These are phyloP conservation scores for Pseudocohnilembus persalinus DNA, from an alignment of 169 alveolate species.

Conservation along the genomic window DNA sequence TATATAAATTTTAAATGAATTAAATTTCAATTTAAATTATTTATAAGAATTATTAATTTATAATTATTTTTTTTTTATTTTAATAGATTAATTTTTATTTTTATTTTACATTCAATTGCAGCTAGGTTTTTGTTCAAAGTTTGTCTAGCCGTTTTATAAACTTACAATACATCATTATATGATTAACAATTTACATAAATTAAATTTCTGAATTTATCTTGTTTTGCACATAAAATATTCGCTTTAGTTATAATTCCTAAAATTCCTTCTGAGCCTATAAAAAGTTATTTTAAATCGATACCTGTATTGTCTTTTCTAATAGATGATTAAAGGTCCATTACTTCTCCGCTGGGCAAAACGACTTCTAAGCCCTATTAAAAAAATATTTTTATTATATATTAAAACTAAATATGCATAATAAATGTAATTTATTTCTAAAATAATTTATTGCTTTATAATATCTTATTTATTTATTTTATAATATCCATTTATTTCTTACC, in stretches of 20 bases:
- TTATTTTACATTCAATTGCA: constrained; percentile 9
- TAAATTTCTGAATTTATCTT: constrained; percentile 40
- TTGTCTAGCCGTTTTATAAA: constrained; percentile 36
- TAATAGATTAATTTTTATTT: background rate
- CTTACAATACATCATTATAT: constrained; percentile 48
- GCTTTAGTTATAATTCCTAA: constrained; percentile 83
- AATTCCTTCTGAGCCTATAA: constrained; percentile 88
- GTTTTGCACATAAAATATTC: constrained; percentile 61
- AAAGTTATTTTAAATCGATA: constrained; percentile 75
- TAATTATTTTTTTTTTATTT: too few relatives aligned
- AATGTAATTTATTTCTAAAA: too few relatives aligned
- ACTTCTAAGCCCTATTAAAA: constrained; percentile 68
- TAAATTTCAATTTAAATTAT: too few relatives aligned
- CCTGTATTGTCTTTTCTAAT: constrained; percentile 83
- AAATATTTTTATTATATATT: too few relatives aligned
- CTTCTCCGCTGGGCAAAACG: constrained; percentile 72
- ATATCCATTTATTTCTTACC: background rate
- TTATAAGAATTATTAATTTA: too few relatives aligned
- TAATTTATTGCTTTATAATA: too few relatives aligned
- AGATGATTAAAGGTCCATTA: constrained; percentile 51
- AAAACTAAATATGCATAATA: too few relatives aligned
- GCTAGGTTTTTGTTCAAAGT: background rate
- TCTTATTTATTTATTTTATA: too few relatives aligned
- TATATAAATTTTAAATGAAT: too few relatives aligned
- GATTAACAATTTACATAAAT: constrained; percentile 40